These are phyloP conservation scores for Fusarium albidum DNA, from an alignment of 2,329 filamentous ascomycete species.

Conservation along the genomic window DNA sequence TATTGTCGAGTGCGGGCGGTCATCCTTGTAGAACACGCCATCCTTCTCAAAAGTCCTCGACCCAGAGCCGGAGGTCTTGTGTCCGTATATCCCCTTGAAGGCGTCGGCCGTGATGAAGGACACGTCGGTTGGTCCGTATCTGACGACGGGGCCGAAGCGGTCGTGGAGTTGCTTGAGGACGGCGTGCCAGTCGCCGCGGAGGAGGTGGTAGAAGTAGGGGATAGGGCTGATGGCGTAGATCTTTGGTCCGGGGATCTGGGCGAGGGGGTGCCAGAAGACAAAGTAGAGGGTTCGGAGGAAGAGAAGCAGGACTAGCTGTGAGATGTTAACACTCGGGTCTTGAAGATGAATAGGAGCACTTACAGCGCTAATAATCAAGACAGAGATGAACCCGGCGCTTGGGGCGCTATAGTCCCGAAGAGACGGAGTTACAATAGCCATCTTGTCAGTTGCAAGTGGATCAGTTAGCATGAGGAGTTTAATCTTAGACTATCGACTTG, in stretches of 20 bases:
- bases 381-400: no score
- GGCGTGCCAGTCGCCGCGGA: slow-evolving; percentile 9
- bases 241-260: slow-evolving; percentile 15
- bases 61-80: neutral
- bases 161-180: slow-evolving; percentile 21
- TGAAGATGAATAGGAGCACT: no score
- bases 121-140: slow-evolving; percentile 18
- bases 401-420: no score
- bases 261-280: slow-evolving; percentile 16
- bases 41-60: no score
- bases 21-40: no score
- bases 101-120: slow-evolving; percentile 16
- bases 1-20: neutral
- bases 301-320: neutral
- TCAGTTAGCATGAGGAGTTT: no score
- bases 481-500: no score
- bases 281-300: slow-evolving; percentile 1
- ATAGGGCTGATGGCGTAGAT: slow-evolving; percentile 14
- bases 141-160: slow-evolving; percentile 16
- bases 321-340: no score
- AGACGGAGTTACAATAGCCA: no score
- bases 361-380: no score
- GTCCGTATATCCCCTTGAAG: slow-evolving; percentile 19
- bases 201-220: slow-evolving; percentile 7
- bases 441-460: no score